These are phyloP conservation scores for Solanum hybrid DNA, from an alignment of 305 asterid genomes.

Conservation along the genomic window DNA sequence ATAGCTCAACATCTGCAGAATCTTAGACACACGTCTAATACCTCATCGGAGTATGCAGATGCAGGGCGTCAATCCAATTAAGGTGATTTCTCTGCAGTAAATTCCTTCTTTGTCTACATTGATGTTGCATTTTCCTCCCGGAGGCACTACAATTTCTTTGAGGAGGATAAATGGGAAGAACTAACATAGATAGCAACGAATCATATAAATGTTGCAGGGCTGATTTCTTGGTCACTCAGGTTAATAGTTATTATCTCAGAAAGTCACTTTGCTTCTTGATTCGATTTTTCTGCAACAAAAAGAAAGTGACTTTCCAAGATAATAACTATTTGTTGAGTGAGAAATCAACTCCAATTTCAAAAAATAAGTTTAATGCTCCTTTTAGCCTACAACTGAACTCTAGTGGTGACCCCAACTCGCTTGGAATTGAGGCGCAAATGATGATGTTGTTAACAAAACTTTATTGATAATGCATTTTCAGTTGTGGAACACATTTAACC, in stretches of 20 bases:
- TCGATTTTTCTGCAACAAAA: background rate
- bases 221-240: background rate
- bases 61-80: conserved; percentile 16
- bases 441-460: background rate
- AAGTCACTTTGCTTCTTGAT: background rate
- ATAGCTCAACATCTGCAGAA: conserved; percentile 69
- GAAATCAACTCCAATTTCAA: background rate
- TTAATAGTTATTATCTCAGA: background rate
- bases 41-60: conserved; percentile 18
- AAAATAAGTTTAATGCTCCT: background rate
- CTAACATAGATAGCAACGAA: background rate
- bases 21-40: conserved; percentile 29
- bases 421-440: background rate
- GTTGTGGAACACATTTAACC: background rate
- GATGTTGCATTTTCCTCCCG: background rate
- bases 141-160: background rate
- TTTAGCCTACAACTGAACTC: background rate
- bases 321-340: background rate
- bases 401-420: background rate
- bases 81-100: background rate
- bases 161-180: background rate
- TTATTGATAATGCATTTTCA: background rate
- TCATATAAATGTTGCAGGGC: background rate
- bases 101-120: background rate
- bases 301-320: background rate